Evolutionary conservation across 768 basidiomycete genomes (phyloP).

Genomic region (Daedaleopsis sinensis): DNA sequence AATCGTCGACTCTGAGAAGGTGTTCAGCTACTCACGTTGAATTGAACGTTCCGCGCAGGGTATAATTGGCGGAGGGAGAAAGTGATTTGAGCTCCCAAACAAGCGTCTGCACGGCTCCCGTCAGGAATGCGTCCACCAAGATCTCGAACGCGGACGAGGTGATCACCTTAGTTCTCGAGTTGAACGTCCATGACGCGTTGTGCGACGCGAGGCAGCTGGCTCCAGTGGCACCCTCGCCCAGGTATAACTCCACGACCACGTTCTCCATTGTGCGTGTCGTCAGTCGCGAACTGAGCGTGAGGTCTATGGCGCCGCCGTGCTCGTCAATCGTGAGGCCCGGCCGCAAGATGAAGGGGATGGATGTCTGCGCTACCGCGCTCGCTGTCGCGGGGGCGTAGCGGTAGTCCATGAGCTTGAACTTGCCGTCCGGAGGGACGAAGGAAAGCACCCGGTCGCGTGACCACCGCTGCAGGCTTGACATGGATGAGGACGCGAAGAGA

Average conservation of each 20-base stretch:
- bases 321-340: constrained; percentile 40
- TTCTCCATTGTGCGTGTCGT: constrained; percentile 71
- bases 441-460: constrained; percentile 75
- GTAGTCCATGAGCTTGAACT: constrained; percentile 84
- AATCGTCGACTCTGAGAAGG: constrained; percentile 7
- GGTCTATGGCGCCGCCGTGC: constrained; percentile 55
- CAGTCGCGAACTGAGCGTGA: constrained; percentile 65
- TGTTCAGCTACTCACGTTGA: constrained; percentile 50
- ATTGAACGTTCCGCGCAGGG: constrained; percentile 76
- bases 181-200: constrained; percentile 81
- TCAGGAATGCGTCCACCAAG: not conserved
- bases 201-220: constrained; percentile 74
- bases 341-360: constrained; percentile 37
- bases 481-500: too few relatives aligned
- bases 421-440: constrained; percentile 93
- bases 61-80: constrained; percentile 67
- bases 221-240: constrained; percentile 73
- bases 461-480: constrained; percentile 75
- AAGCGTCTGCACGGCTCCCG: constrained; percentile 51
- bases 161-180: constrained; percentile 41
- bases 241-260: constrained; percentile 67
- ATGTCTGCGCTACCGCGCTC: constrained; percentile 27
- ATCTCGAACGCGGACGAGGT: not conserved
- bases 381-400: constrained; percentile 49
- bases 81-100: constrained; percentile 78